Conservation (phyloP, 768 basidiomycete genomes). For the Saitozyma podzolica region DNA sequence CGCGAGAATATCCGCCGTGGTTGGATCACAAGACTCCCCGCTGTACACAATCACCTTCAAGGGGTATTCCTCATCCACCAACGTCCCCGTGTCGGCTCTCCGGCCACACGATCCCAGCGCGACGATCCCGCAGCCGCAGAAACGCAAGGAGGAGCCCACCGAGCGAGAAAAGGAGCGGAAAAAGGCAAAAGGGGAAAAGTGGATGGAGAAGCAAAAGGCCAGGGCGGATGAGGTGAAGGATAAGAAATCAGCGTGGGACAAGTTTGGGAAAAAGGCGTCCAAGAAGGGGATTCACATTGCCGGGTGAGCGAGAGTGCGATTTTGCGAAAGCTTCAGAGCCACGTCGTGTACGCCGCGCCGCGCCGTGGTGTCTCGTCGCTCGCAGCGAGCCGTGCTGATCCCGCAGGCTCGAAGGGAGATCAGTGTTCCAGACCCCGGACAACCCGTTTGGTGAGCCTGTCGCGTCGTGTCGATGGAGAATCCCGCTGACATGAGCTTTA, state of each 20-base stretch:
- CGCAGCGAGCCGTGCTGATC: constrained; percentile 1
- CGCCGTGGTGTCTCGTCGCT: neutral
- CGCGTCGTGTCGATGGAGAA: neutral
- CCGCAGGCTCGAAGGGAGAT: constrained; percentile 48
- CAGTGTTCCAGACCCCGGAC: constrained; percentile 50
- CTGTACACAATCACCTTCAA: constrained; percentile 52
- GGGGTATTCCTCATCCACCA: constrained; percentile 51
- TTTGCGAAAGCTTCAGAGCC: too few relatives aligned
- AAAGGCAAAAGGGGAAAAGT: constrained; percentile 54
- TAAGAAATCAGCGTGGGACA: constrained; percentile 53
- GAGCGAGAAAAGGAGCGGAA: constrained; percentile 53
- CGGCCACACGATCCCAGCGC: constrained; percentile 42
- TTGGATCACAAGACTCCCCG: constrained; percentile 48
- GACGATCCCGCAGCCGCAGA: constrained; percentile 38
- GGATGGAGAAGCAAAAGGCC: constrained; percentile 50
- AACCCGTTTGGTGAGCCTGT: constrained; percentile 43
- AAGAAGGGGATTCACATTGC: constrained; percentile 54
- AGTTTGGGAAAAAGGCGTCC: constrained; percentile 53
- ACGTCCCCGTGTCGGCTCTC: constrained; percentile 45
- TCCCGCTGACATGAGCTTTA: constrained; percentile 4
- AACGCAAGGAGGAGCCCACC: constrained; percentile 44
- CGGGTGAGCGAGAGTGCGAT: constrained; percentile 33
- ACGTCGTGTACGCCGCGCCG: neutral
- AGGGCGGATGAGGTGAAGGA: constrained; percentile 51
- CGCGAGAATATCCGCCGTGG: constrained; percentile 47